Evolutionary conservation across 2,329 filamentous ascomycete species (phyloP).

Genomic region (Fusarium caatingaense): DNA sequence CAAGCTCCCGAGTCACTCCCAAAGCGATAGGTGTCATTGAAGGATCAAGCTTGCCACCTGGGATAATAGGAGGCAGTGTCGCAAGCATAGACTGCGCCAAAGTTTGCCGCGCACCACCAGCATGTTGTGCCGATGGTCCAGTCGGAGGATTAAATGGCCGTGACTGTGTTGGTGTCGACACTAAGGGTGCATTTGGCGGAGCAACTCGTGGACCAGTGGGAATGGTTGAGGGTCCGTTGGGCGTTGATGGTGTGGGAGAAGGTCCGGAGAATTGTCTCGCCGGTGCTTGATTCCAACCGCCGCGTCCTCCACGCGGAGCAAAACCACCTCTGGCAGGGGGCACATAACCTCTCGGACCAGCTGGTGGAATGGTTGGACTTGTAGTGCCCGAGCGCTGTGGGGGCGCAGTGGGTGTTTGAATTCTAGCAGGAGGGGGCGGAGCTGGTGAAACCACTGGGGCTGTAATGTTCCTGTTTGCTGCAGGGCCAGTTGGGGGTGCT

Average conservation of each 20-base stretch:
- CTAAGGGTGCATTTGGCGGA: conserved; percentile 49
- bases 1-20: conserved; percentile 65
- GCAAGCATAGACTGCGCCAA: conserved; percentile 65
- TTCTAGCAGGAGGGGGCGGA: conserved; percentile 49
- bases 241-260: conserved; percentile 55
- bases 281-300: conserved; percentile 56
- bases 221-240: conserved; percentile 55
- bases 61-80: conserved; percentile 63
- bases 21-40: conserved; percentile 56
- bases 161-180: conserved; percentile 56
- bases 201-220: conserved; percentile 61
- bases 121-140: conserved; percentile 60
- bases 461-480: conserved; percentile 54
- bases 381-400: conserved; percentile 54
- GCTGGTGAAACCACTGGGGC: conserved; percentile 52
- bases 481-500: conserved; percentile 60
- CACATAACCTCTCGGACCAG: conserved; percentile 66
- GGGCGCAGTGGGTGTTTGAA: conserved; percentile 50
- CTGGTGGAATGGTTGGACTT: conserved; percentile 63
- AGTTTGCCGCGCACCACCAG: conserved; percentile 54
- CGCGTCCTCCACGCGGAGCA: conserved; percentile 58
- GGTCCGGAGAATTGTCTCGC: conserved; percentile 50
- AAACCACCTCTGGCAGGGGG: conserved; percentile 59
- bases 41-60: conserved; percentile 66
- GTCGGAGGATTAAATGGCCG: conserved; percentile 68